Base-by-base conservation (phyloP, 2,329 filamentous ascomycete genomes). In the Exophiala oligosperma region DNA sequence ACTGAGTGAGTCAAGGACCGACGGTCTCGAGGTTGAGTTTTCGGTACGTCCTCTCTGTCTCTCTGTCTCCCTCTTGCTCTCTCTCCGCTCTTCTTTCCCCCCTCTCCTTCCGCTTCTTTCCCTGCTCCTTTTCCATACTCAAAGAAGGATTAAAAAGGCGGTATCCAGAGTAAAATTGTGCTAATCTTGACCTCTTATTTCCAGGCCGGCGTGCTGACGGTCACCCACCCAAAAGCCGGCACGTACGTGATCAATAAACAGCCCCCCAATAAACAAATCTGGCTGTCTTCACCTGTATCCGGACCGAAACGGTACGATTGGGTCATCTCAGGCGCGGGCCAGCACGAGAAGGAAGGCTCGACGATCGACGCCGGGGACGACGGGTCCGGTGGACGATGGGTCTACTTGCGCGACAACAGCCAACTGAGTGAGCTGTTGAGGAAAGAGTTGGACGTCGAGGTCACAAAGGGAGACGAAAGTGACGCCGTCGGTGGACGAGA, bases 241-340 rank as follows among this genome's bases (percentile, higher is more conserved):
- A 93, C 85, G 29, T 99, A 95, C 72, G 90, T 99, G 60, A 83
- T 99, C 77, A 99, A 99, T 84, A 99, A 99, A 76, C 94, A 99
- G 74, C 94, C 94, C 0, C 92, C 93, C 21, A 97, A 97, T 81
- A 94, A 92, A 80, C 94, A 88, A 72, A 96, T 99, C 71, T 99
- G 94, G 94, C 85, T 97, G 47, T 94, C 91, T 38, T 96, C 91
- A 44, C 94, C 94, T 3, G 79, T 91, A 54, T 92, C 90, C 4
- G 94, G 94, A 0, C 94, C 94, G 12, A 97, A 97, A 77, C 87
- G 93, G 58, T 99, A 88, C 77, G 92, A 97, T 74, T 99, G 90
- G 84, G 89, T 96, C 55, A 73, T 92, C 51, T 67, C 79, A 57
- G 73, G 87, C 58, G 90, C 94, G 67, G 80, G 83, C 32, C 89